These are phyloP conservation scores for Exophiala calicioides DNA, from an alignment of 2,329 filamentous ascomycete genomes.

Conservation along the genomic window DNA sequence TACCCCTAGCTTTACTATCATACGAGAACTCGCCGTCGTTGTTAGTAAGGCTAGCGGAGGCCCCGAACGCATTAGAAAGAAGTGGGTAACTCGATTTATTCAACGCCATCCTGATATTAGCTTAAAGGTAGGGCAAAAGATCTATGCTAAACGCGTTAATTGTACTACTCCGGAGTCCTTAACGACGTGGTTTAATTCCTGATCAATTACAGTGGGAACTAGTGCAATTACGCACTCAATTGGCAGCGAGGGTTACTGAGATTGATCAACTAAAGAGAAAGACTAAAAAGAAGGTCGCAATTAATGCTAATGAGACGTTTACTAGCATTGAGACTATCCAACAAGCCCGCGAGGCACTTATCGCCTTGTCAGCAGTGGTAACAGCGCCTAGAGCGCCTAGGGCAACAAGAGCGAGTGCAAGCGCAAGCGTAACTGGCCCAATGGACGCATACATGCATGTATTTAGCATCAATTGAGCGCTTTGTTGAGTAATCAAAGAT, in stretches of 20 bases:
- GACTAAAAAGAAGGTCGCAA: constrained; percentile 4
- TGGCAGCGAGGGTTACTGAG: not conserved
- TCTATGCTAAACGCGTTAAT: constrained; percentile 25
- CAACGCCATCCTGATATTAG: constrained; percentile 28
- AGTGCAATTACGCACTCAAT: not conserved
- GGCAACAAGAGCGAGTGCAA: not conserved
- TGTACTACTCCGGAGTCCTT: constrained; percentile 23
- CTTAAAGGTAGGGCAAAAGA: constrained; percentile 21
- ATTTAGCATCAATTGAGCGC: constrained; percentile 1
- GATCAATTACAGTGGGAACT: not conserved
- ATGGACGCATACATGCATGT: not conserved
- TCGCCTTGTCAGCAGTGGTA: not conserved
- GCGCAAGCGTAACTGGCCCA: not conserved
- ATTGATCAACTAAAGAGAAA: not conserved
- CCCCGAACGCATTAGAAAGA: constrained; percentile 13
- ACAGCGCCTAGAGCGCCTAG: not conserved
- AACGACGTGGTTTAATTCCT: constrained; percentile 5
- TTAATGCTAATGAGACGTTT: constrained; percentile 11
- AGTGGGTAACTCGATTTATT: constrained; percentile 27
- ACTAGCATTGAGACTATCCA: constrained; percentile 10
- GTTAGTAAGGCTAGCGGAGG: not conserved
- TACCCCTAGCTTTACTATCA: constrained; percentile 5
- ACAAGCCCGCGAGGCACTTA: constrained; percentile 3
- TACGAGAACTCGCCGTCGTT: constrained; percentile 11
- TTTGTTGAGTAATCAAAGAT: constrained; percentile 4